Evolutionary conservation across 163 green algal species (phyloP), one percentile per base, ranked within the genome.

Genomic region (Coccomyxa subellipsoidea): DNA sequence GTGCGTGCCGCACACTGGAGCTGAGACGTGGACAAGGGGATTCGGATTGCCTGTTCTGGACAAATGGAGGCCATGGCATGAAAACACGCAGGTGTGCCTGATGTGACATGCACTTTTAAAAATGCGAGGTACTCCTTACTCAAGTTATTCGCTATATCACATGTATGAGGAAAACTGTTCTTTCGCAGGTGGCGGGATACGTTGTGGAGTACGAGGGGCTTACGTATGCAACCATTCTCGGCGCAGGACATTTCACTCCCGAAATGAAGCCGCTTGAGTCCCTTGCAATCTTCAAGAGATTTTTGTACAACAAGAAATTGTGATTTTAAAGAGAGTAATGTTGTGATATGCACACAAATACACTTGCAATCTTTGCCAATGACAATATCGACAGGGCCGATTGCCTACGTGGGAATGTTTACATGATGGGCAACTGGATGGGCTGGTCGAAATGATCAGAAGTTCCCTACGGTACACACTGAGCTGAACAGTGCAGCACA

Each of bases 1-100:
- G 71, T 87, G 84, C 21, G 92, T 97, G 66, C 92, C 93, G 0
- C 92, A 96, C 90, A 95, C 93, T 0, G 93, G 92, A 82, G 93
- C 81, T 59, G 91, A 96, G 87, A 85, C 88, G 0, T 97, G 93
- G 92, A 91, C 85, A 0, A 27, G 54, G 0, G 79, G 47, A 10
- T 36, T 93, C 40, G 85, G 80, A 6, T 31, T 86, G 39, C 80
- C 40, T 8, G 78, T 87, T 32, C 31, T 69, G 4, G 25, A 79
- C 40, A 4, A 31, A 18, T 92, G 89, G 89, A 35, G 38, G 39
- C 80, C 87, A 6, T 90, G 86, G 86, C 73, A 69, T 32, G 66
- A 40, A 0, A 47, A 59, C 4, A 81, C 84, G 38, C 82, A 85
- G 82, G 85, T 40, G 23, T 38, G 36, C 37, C 25, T 70, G 12